These are phyloP conservation scores for Diaporthe humulicola DNA, from an alignment of 2,329 filamentous ascomycete genomes.

Conservation along the genomic window DNA sequence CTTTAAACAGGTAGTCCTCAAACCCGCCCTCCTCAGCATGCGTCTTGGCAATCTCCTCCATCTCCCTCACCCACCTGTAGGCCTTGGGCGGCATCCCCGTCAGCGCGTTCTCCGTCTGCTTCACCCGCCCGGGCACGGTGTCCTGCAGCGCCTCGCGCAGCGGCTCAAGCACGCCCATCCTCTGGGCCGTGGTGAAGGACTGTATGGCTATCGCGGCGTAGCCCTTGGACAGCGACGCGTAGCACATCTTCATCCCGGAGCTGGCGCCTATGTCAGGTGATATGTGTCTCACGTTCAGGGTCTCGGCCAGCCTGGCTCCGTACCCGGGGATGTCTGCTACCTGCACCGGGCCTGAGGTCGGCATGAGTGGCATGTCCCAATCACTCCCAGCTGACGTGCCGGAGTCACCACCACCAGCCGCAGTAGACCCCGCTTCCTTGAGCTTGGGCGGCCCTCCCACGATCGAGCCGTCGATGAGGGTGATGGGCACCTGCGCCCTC, in stretches of 20 bases:
- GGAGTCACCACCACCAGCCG: slow-evolving; percentile 39
- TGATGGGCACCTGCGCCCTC: slow-evolving; percentile 54
- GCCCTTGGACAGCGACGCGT: slow-evolving; percentile 72
- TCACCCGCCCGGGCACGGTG: slow-evolving; percentile 61
- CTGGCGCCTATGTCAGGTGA: slow-evolving; percentile 65
- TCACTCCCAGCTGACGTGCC: slow-evolving; percentile 40
- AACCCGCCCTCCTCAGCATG: slow-evolving; percentile 77
- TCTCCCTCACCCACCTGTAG: slow-evolving; percentile 82
- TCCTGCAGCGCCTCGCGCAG: slow-evolving; percentile 68
- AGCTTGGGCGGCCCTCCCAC: slow-evolving; percentile 65
- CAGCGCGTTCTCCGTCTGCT: slow-evolving; percentile 58
- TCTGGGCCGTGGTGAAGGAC: slow-evolving; percentile 76
- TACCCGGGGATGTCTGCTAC: slow-evolving; percentile 55
- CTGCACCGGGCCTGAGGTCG: slow-evolving; percentile 60
- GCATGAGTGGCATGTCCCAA: slow-evolving; percentile 53
- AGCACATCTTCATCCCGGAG: slow-evolving; percentile 76
- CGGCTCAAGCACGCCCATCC: slow-evolving; percentile 72
- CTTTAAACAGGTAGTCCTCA: slow-evolving; percentile 65
- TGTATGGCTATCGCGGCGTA: slow-evolving; percentile 79
- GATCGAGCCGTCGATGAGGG: slow-evolving; percentile 71
- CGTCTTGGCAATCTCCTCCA: slow-evolving; percentile 80
- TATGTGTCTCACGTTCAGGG: slow-evolving; percentile 64
- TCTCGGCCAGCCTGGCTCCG: slow-evolving; percentile 55
- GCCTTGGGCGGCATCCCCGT: slow-evolving; percentile 78
- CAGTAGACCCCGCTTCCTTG: slow-evolving; percentile 41